These are phyloP conservation scores for Colletotrichum endophyticum DNA, from an alignment of 2,329 filamentous ascomycete genomes.

Conservation along the genomic window DNA sequence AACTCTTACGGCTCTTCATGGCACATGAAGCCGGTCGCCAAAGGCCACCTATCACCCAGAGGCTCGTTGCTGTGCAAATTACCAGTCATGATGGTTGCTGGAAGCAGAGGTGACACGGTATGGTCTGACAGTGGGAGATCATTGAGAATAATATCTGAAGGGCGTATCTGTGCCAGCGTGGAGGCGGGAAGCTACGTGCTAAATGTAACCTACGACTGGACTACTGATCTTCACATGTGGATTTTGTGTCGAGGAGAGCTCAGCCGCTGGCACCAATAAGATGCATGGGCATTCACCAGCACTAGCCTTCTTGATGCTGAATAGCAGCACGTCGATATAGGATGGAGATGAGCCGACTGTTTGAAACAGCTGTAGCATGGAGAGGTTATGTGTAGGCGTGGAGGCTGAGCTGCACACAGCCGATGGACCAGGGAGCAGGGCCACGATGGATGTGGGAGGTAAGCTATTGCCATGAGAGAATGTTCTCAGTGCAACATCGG, in stretches of 20 bases:
- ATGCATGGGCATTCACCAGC: accelerated
- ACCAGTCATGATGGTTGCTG: neutral
- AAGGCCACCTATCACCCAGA: neutral
- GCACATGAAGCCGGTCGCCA: neutral
- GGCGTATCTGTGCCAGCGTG: neutral
- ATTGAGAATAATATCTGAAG: neutral
- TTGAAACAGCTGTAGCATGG: neutral
- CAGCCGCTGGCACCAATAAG: neutral
- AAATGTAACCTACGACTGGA: neutral
- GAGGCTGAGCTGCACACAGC: neutral
- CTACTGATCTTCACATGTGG: neutral
- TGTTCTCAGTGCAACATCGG: accelerated
- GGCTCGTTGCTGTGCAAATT: neutral
- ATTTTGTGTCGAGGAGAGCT: neutral
- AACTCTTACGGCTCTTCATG: neutral
- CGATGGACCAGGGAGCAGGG: neutral
- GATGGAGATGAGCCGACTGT: neutral
- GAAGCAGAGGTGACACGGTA: neutral
- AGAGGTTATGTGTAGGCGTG: neutral
- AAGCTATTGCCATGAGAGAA: accelerated
- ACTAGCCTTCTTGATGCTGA: neutral
- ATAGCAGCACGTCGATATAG: neutral
- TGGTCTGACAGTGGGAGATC: neutral
- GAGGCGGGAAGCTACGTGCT: neutral
- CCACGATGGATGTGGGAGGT: accelerated